Base-by-base conservation (phyloP, 2,329 filamentous ascomycete species). In the Trichoderma sp. region DNA sequence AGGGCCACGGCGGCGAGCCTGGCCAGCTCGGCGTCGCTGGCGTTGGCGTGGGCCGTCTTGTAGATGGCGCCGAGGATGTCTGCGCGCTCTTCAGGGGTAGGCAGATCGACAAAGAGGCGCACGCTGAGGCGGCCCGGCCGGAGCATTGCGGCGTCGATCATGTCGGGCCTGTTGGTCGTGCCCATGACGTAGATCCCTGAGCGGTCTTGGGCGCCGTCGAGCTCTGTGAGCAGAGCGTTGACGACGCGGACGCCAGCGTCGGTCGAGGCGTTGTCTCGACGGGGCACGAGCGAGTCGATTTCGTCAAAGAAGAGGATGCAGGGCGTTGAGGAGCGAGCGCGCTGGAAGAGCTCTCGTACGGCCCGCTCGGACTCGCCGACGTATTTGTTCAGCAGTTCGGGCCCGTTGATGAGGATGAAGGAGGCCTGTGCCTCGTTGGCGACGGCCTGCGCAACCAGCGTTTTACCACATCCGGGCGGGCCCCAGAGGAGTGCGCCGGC, bases 261-360 rank as follows among this genome's bases (percentile, higher is more conserved):
- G 2, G 90, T 92, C 2, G 92, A 87, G 1, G 86, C 85, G 67
- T 91, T 91, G 76, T 95, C 93, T 66, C 96, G 89, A 63, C 90
- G 90, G 0, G 95, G 94, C 0, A 96, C 94, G 3, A 99, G 84
- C 0, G 96, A 95, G 79, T 99, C 96, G 64, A 99, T 87, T 81
- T 99, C 96, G 78, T 99, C 96, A 77, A 99, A 98, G 86, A 99
- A 98, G 69, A 99, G 90, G 66, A 99, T 93, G 77, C 95, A 98
- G 0, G 96, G 96, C 0, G 94, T 87, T 8, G 91, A 95, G 0
- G 91, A 91, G 63, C 94, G 88, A 0, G 96, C 96, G 18, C 95
- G 90, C 72, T 90, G 88, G 79, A 99, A 99, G 0, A 98, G 91
- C 77, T 97, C 93, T 26, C 96, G 90, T 1, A 99, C 91, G 0